Evolutionary conservation across 257 asterid genomes (phyloP).

Genomic region (Nicotiana benthamiana): DNA sequence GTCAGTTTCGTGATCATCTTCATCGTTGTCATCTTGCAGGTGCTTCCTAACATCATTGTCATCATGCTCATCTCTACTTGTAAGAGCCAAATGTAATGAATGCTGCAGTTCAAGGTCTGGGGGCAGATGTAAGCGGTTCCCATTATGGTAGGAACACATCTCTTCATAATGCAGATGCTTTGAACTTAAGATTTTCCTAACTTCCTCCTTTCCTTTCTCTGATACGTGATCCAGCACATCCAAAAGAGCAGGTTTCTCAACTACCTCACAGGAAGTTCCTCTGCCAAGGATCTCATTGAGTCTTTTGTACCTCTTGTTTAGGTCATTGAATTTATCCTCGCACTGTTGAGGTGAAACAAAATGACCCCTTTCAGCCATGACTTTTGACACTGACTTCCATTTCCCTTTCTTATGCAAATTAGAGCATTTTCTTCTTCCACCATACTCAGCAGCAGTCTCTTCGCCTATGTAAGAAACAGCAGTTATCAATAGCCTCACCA

Average conservation of each 20-base stretch:
- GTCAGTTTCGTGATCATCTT: conserved; percentile 43
- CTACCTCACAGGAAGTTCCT: conserved; percentile 83
- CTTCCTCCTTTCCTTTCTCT: conserved; percentile 70
- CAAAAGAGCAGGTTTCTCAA: conserved; percentile 61
- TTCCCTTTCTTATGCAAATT: conserved; percentile 69
- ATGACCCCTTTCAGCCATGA: conserved; percentile 81
- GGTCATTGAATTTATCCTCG: conserved; percentile 87
- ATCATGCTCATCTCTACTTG: conserved; percentile 51
- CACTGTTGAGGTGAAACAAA: conserved; percentile 88
- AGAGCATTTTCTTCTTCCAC: conserved; percentile 36
- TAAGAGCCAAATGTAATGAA: conserved; percentile 55
- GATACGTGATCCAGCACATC: conserved; percentile 63
- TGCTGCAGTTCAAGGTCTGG: conserved; percentile 66
- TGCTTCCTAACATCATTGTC: conserved; percentile 28
- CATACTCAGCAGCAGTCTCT: conserved; percentile 42
- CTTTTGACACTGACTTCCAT: conserved; percentile 79
- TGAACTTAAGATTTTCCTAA: conserved; percentile 62
- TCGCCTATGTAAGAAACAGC: conserved; percentile 73
- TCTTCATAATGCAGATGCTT: conserved; percentile 89
- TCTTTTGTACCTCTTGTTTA: conserved; percentile 80
- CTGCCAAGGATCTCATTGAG: conserved; percentile 81
- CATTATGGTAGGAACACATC: conserved; percentile 84
- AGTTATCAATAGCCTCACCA: conserved; percentile 60
- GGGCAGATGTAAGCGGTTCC: conserved; percentile 67
- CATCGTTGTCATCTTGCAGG: conserved; percentile 45